phyloP scores from a whole-genome alignment of 2,329 filamentous ascomycete genomes.

The Sclerotinia sclerotiorum region DNA sequence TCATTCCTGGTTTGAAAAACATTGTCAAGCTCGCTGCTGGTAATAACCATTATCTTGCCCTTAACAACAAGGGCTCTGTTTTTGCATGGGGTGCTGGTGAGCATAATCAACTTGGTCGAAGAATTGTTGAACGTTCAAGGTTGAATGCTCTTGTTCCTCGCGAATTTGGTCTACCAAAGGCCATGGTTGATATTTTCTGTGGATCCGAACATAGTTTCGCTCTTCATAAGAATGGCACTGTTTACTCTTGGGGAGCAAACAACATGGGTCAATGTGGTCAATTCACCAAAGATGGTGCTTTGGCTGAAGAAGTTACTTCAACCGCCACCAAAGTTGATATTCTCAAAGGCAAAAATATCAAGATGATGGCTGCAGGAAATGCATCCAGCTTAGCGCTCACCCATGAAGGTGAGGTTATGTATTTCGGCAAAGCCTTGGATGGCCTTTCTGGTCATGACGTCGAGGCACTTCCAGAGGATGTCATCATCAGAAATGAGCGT shows the following conservation, averaged over 20 bases:
- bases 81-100: slow-evolving; percentile 66
- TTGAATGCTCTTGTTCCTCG: slow-evolving; percentile 29
- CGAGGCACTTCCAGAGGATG: slow-evolving; percentile 53
- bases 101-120: slow-evolving; percentile 61
- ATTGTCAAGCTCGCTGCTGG: slow-evolving; percentile 54
- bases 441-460: slow-evolving; percentile 58
- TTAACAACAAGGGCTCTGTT: slow-evolving; percentile 57
- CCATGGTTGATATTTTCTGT: slow-evolving; percentile 39
- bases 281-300: slow-evolving; percentile 52
- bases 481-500: slow-evolving; percentile 61
- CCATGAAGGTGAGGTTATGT: slow-evolving; percentile 55
- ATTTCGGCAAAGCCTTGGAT: slow-evolving; percentile 61
- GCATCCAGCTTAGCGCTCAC: slow-evolving; percentile 60
- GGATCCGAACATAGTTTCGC: slow-evolving; percentile 83
- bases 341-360: slow-evolving; percentile 55
- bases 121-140: slow-evolving; percentile 33
- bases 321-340: slow-evolving; percentile 66
- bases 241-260: slow-evolving; percentile 83
- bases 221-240: slow-evolving; percentile 63
- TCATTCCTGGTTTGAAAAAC: slow-evolving; percentile 57
- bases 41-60: slow-evolving; percentile 57
- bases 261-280: slow-evolving; percentile 80
- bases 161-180: slow-evolving; percentile 26
- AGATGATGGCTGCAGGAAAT: slow-evolving; percentile 51
- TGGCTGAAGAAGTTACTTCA: slow-evolving; percentile 68